A percentile compares a stretch with the other conserved stretches of the same genome.
phyloP scores from a whole-genome alignment of 768 basidiomycete species.

The Pleurotus tuoliensis region DNA sequence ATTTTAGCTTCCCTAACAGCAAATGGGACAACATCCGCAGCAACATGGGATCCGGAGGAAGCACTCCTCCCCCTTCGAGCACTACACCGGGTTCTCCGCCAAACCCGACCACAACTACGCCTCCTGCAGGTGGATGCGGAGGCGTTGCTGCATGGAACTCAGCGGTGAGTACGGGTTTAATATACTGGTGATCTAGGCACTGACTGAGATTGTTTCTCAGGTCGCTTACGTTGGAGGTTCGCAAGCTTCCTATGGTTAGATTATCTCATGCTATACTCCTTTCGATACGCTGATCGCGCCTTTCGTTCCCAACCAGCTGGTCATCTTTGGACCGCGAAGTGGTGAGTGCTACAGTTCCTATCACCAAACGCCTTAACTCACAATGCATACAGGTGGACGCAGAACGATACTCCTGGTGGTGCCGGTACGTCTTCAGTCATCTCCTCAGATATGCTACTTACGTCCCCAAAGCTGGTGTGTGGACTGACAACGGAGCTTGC shows the following conservation, averaged over 20 bases:
- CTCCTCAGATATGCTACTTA: neutral
- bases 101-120: constrained; percentile 18
- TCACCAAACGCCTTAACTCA: neutral
- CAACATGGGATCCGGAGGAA: constrained; percentile 46
- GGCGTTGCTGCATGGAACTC: constrained; percentile 48
- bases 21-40: constrained; percentile 68
- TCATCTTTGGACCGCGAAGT: constrained; percentile 56
- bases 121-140: constrained; percentile 31
- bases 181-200: neutral
- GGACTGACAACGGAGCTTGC: constrained; percentile 48
- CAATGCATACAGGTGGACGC: constrained; percentile 39
- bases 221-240: constrained; percentile 43
- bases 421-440: constrained; percentile 29
- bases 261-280: neutral
- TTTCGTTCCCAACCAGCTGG: constrained; percentile 25
- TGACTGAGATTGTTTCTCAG: constrained; percentile 18
- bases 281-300: neutral
- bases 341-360: constrained; percentile 22
- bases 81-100: constrained; percentile 10
- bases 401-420: constrained; percentile 52
- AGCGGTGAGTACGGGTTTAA: constrained; percentile 21
- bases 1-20: constrained; percentile 55
- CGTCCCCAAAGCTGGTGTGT: constrained; percentile 42
- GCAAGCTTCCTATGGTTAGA: constrained; percentile 41
- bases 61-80: constrained; percentile 19